Conservation (phyloP, 108 stramenopile genomes). For the Discostella pseudostelligera region DNA sequence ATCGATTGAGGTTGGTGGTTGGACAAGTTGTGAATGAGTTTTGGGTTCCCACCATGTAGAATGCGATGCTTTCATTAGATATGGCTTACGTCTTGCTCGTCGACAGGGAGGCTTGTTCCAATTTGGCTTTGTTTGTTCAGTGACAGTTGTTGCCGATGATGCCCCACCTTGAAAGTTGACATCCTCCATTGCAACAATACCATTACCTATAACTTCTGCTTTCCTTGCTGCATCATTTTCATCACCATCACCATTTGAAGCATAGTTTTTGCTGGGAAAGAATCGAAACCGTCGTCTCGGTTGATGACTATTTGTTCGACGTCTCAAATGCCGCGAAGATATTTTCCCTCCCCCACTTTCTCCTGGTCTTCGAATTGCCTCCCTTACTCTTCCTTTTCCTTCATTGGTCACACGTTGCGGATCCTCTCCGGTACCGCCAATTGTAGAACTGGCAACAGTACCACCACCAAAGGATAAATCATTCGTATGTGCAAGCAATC, state of each 20-base stretch:
- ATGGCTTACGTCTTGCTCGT: slow-evolving; percentile 42
- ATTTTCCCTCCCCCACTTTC: slow-evolving; percentile 65
- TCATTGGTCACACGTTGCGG: no score
- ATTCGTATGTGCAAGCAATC: background rate
- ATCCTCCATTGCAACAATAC: background rate
- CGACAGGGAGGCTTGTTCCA: slow-evolving; percentile 24
- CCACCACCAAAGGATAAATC: no score
- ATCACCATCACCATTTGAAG: slow-evolving; percentile 2
- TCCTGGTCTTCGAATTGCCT: slow-evolving; percentile 11
- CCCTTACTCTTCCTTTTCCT: background rate
- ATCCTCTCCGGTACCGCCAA: no score
- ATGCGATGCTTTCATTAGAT: slow-evolving; percentile 25
- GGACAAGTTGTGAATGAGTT: background rate
- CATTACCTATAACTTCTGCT: background rate
- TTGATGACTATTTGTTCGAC: slow-evolving; percentile 65
- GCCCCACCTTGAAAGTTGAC: background rate
- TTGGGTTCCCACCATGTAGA: slow-evolving; percentile 31
- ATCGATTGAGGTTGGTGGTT: slow-evolving; percentile 10
- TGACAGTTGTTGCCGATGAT: background rate
- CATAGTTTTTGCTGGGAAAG: slow-evolving; percentile 29
- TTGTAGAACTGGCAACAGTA: no score
- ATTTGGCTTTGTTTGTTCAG: background rate
- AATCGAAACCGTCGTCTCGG: slow-evolving; percentile 58
- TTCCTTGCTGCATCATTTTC: slow-evolving; percentile 3
- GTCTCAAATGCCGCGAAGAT: slow-evolving; percentile 74